Percentiles rank a stretch among this genome's conserved stretches.
These are phyloP conservation scores for Epichloe gansuensis DNA, from an alignment of 2,329 filamentous ascomycete species.

Conservation along the genomic window DNA sequence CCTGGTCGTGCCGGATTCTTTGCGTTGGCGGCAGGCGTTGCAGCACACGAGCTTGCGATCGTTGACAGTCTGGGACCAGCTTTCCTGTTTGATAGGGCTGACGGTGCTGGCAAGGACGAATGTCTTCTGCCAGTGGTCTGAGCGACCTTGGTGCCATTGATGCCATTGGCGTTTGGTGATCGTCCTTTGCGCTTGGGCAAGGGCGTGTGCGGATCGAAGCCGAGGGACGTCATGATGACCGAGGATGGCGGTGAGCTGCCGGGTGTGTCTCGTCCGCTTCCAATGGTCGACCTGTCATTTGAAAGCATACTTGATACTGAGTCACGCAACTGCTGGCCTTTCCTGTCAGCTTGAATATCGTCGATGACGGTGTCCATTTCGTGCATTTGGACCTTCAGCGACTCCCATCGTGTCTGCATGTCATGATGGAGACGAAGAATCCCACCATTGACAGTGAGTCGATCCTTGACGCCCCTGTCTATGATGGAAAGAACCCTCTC, in stretches of 20 bases:
- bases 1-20: slow-evolving; percentile 31
- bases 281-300: slow-evolving; percentile 60
- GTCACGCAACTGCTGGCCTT: slow-evolving; percentile 70
- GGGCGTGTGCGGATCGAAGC: slow-evolving; percentile 36
- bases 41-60: slow-evolving; percentile 37
- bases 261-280: slow-evolving; percentile 58
- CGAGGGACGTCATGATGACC: slow-evolving; percentile 45
- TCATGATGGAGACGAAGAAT: slow-evolving; percentile 78
- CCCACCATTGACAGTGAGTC: slow-evolving; percentile 94
- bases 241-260: slow-evolving; percentile 54
- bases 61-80: slow-evolving; percentile 33
- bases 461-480: slow-evolving; percentile 86
- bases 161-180: slow-evolving; percentile 32
- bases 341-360: slow-evolving; percentile 51
- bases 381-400: slow-evolving; percentile 62
- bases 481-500: slow-evolving; percentile 86
- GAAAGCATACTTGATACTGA: slow-evolving; percentile 89
- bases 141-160: slow-evolving; percentile 31
- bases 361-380: slow-evolving; percentile 67
- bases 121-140: slow-evolving; percentile 33
- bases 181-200: slow-evolving; percentile 32
- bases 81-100: slow-evolving; percentile 29
- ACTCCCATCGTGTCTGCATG: slow-evolving; percentile 70
- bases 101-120: slow-evolving; percentile 35
- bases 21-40: slow-evolving; percentile 28